phyloP scores from a whole-genome alignment of 306 rosid species.

The Malus sylvestris region DNA sequence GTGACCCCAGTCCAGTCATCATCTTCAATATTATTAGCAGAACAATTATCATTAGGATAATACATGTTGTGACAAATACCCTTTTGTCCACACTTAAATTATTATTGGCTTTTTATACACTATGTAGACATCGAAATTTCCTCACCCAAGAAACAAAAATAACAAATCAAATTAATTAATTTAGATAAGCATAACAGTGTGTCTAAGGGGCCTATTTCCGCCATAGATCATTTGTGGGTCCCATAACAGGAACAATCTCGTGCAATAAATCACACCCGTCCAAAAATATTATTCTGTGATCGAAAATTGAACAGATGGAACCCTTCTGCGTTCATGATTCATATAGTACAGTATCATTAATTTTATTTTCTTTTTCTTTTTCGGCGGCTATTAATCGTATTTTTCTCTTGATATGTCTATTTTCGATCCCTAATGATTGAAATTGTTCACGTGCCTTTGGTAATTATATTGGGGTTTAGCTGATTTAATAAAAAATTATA shows the following conservation, averaged over 20 bases:
- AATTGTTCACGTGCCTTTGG: constrained; percentile 34
- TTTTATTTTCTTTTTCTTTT: neutral
- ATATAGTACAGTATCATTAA: neutral
- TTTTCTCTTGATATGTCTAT: constrained; percentile 34
- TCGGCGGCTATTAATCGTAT: constrained; percentile 26
- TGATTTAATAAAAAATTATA: neutral
- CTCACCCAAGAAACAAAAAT: constrained; percentile 23
- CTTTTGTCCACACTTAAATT: constrained; percentile 43
- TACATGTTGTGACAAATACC: constrained; percentile 44
- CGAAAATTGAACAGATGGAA: constrained; percentile 40
- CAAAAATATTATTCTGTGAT: constrained; percentile 39
- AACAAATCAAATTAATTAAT: neutral
- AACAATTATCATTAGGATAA: constrained; percentile 39
- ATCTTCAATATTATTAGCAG: constrained; percentile 18
- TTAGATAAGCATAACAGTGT: constrained; percentile 19
- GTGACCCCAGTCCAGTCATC: constrained; percentile 36
- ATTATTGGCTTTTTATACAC: constrained; percentile 34
- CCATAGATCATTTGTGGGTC: constrained; percentile 26
- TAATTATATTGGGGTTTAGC: constrained; percentile 16
- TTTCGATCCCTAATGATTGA: constrained; percentile 23
- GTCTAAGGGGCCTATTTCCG: constrained; percentile 11
- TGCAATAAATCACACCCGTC: constrained; percentile 38
- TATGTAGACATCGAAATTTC: neutral
- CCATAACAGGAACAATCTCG: constrained; percentile 23
- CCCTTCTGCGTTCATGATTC: constrained; percentile 29